Percentiles rank a stretch among this genome's conserved stretches.
phyloP scores from a whole-genome alignment of 2,329 filamentous ascomycete species.

The Aspergillus niger region DNA sequence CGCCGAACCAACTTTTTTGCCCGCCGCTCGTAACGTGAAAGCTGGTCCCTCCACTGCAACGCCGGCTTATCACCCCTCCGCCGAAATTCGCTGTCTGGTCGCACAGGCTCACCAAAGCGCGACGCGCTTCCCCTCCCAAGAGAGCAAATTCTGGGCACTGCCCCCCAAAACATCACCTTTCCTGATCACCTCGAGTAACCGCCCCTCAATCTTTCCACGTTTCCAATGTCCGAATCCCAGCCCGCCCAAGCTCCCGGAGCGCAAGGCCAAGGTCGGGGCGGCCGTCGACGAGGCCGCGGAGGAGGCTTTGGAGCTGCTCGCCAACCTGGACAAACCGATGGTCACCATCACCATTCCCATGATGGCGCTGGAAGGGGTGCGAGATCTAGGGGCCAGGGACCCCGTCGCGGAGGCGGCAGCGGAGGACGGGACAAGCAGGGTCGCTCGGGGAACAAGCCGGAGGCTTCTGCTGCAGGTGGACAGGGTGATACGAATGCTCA shows the following conservation, averaged over 20 bases:
- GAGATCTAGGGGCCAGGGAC: slow-evolving; percentile 36
- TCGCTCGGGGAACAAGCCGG: slow-evolving; percentile 22
- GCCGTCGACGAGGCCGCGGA: slow-evolving; percentile 44
- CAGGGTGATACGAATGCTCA: slow-evolving; percentile 50
- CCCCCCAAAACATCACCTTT: neutral
- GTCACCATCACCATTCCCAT: slow-evolving; percentile 22
- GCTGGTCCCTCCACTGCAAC: slow-evolving; percentile 17
- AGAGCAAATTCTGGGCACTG: slow-evolving; percentile 5
- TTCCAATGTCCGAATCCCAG: slow-evolving; percentile 35
- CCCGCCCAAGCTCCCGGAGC: slow-evolving; percentile 25
- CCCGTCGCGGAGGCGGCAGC: slow-evolving; percentile 33
- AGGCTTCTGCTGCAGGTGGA: slow-evolving; percentile 13
- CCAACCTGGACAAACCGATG: slow-evolving; percentile 31
- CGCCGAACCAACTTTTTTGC: slow-evolving; percentile 21
- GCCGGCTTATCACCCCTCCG: slow-evolving; percentile 9
- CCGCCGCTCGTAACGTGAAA: slow-evolving; percentile 17
- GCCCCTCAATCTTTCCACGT: slow-evolving; percentile 9
- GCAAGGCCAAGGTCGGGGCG: slow-evolving; percentile 46
- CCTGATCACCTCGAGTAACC: slow-evolving; percentile 8
- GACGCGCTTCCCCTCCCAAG: slow-evolving; percentile 12
- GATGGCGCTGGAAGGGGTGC: slow-evolving; percentile 38
- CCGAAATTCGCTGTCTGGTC: slow-evolving; percentile 9
- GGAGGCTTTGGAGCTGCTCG: slow-evolving; percentile 27
- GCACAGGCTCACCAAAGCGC: slow-evolving; percentile 10
- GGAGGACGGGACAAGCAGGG: slow-evolving; percentile 36